Evolutionary conservation across 768 basidiomycete genomes (phyloP).

Genomic region (Russula sp.): DNA sequence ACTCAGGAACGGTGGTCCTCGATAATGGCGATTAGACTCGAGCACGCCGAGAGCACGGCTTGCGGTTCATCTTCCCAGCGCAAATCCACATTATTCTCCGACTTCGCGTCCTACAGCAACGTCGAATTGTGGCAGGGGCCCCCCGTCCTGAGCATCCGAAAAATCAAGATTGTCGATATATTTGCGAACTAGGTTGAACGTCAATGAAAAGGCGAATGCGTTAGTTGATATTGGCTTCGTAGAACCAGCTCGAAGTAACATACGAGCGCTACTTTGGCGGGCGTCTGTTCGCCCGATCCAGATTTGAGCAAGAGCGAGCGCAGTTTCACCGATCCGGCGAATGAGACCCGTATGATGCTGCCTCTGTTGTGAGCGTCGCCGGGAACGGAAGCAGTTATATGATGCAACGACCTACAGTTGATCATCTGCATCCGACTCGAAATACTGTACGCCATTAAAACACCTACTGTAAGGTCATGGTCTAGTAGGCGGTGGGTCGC

Average conservation of each 20-base stretch:
- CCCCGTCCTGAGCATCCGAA: constrained; percentile 55
- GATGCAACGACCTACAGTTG: constrained; percentile 53
- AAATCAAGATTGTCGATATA: constrained; percentile 76
- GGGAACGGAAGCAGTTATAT: neutral
- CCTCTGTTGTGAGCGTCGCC: neutral
- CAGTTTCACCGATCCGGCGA: constrained; percentile 81
- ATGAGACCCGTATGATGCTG: constrained; percentile 81
- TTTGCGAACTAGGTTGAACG: constrained; percentile 59
- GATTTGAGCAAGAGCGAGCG: constrained; percentile 78
- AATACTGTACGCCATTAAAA: constrained; percentile 41
- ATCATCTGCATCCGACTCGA: constrained; percentile 90
- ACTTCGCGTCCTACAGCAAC: constrained; percentile 67
- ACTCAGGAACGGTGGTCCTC: too few relatives aligned
- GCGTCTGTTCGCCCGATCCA: constrained; percentile 76
- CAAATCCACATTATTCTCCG: constrained; percentile 54
- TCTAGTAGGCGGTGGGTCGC: neutral
- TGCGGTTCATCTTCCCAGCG: too few relatives aligned
- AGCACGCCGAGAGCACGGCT: too few relatives aligned
- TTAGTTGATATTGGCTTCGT: neutral
- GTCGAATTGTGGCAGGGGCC: constrained; percentile 65
- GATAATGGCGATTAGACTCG: too few relatives aligned
- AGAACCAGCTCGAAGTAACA: constrained; percentile 22
- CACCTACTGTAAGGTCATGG: neutral
- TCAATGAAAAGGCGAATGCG: neutral
- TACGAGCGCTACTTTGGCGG: constrained; percentile 67